Evolutionary conservation across 495 filamentous ascomycete genomes (phyloP).

Genomic region (Aspergillus affinis): DNA sequence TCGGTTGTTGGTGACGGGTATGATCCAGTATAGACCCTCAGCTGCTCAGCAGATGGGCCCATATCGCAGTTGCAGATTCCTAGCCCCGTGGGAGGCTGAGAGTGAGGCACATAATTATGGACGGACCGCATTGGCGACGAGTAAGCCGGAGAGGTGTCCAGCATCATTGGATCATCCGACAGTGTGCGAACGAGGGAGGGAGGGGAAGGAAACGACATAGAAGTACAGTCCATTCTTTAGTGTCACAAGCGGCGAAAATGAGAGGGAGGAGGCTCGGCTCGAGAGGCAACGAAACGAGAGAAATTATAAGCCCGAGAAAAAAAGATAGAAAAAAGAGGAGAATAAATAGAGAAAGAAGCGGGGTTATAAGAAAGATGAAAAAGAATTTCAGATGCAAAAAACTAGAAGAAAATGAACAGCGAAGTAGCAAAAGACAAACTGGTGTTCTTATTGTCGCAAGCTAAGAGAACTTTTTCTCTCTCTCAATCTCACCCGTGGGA

Average conservation of each 20-base stretch:
- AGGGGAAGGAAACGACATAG: conserved; percentile 13
- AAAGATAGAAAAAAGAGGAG: not conserved
- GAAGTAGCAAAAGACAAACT: not conserved
- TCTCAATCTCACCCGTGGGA: not conserved
- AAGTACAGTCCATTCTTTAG: conserved; percentile 19
- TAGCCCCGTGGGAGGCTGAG: conserved; percentile 25
- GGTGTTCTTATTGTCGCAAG: not conserved
- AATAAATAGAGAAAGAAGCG: not conserved
- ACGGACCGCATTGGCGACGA: conserved; percentile 22
- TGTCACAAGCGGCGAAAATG: conserved; percentile 3
- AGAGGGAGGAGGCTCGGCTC: conserved; percentile 7
- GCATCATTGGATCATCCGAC: conserved; percentile 10
- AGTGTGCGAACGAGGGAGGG: conserved; percentile 10
- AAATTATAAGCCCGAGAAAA: not conserved
- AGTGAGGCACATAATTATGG: conserved; percentile 15
- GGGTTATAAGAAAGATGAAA: not conserved
- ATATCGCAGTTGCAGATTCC: conserved; percentile 35
- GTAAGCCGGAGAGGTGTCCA: conserved; percentile 21
- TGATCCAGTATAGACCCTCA: conserved; percentile 15
- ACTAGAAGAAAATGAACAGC: not conserved
- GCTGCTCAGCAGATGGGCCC: conserved; percentile 16
- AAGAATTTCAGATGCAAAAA: not conserved
- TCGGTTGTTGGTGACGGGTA: conserved; percentile 16
- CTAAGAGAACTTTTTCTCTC: not conserved
- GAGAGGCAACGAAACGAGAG: conserved; percentile 2